Evolutionary conservation across 768 basidiomycete genomes (phyloP).

Genomic region (Boletus pseudo-olivaceus): DNA sequence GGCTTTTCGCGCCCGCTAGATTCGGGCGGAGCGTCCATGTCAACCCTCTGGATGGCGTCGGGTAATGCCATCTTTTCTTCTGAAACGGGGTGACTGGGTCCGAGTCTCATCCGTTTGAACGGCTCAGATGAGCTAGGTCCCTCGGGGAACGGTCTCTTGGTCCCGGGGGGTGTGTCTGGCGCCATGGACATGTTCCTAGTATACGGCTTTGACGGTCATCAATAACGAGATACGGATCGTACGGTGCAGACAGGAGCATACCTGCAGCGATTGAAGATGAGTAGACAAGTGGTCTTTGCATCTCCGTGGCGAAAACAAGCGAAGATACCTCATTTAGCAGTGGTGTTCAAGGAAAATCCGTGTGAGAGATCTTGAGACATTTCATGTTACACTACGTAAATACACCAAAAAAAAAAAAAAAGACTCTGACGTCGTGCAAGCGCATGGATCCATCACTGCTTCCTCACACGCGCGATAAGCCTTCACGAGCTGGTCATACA

Average conservation of each 20-base stretch:
- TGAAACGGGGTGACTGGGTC: neutral
- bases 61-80: neutral
- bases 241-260: neutral
- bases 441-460: too few species aligned
- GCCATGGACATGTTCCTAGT: conserved; percentile 1
- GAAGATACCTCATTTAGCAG: conserved; percentile 17
- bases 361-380: too few species aligned
- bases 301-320: conserved; percentile 5
- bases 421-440: too few species aligned
- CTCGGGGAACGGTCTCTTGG: conserved; percentile 7
- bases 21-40: neutral
- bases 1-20: neutral
- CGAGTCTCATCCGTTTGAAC: conserved; percentile 14
- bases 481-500: too few species aligned
- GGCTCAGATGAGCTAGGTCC: neutral
- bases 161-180: neutral
- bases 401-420: too few species aligned
- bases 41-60: neutral
- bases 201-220: neutral
- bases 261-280: neutral
- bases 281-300: conserved; percentile 3
- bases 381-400: neutral
- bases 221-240: neutral
- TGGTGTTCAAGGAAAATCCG: neutral
- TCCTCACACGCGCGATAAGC: too few species aligned